Percentiles rank a stretch among this genome's conserved stretches.
Evolutionary conservation across 2,329 filamentous ascomycete species (phyloP).

Genomic region (Penicillium vulpinum): DNA sequence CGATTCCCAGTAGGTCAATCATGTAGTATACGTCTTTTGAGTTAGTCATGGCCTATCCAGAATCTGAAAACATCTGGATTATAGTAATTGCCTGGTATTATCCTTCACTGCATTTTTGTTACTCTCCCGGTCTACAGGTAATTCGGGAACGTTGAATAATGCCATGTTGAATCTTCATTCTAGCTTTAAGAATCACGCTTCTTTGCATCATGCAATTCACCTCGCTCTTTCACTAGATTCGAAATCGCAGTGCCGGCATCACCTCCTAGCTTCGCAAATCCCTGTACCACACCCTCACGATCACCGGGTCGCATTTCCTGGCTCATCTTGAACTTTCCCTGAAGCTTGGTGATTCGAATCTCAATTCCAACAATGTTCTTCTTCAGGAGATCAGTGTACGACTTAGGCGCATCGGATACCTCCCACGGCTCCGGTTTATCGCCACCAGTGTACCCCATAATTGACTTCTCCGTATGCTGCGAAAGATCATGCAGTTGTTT

Average conservation of each 20-base stretch:
- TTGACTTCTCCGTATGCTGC: constrained; percentile 46
- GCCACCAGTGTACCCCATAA: constrained; percentile 57
- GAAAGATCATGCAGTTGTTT: constrained; percentile 34
- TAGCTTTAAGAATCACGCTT: neutral
- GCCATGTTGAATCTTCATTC: no score
- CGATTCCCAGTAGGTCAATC: no score
- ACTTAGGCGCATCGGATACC: constrained; percentile 59
- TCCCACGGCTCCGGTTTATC: constrained; percentile 57
- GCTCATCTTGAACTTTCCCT: constrained; percentile 67
- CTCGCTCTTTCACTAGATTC: constrained; percentile 20
- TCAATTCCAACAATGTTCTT: constrained; percentile 63
- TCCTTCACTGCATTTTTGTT: no score
- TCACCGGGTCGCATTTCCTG: constrained; percentile 59
- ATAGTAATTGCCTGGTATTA: no score
- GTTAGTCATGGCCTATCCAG: no score
- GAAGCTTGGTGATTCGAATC: constrained; percentile 55
- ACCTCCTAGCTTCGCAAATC: constrained; percentile 51
- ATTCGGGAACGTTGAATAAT: no score
- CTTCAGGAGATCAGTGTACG: constrained; percentile 57
- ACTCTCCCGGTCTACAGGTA: neutral
- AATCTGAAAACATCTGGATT: no score
- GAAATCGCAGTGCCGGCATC: constrained; percentile 39
- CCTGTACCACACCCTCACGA: constrained; percentile 56
- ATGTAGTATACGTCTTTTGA: no score
- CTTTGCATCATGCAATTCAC: constrained; percentile 13